These are phyloP conservation scores for Haplosporangium sp. DNA, from an alignment of 371 early-diverging fungal genomes.

Conservation along the genomic window DNA sequence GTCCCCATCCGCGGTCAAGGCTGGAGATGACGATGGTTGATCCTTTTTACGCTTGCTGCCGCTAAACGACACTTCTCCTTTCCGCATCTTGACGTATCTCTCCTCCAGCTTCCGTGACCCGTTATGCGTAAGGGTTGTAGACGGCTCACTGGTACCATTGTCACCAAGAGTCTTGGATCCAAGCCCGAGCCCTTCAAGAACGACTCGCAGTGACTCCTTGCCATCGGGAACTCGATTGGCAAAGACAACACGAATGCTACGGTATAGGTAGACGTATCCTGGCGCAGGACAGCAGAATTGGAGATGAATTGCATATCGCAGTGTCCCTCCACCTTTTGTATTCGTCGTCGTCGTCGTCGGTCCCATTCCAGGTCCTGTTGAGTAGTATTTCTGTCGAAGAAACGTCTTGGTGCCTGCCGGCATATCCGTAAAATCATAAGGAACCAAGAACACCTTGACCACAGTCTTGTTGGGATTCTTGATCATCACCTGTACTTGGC, in stretches of 20 bases:
- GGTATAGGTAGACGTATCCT: constrained; percentile 71
- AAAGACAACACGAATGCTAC: constrained; percentile 83
- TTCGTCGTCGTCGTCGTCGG: constrained; percentile 13
- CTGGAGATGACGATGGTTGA: not conserved
- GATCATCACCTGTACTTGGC: constrained; percentile 86
- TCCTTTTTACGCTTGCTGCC: constrained; percentile 32
- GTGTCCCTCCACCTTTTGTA: constrained; percentile 35
- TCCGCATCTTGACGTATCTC: constrained; percentile 44
- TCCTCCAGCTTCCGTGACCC: constrained; percentile 24
- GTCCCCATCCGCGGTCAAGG: constrained; percentile 5
- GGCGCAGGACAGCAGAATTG: constrained; percentile 72
- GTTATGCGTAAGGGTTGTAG: not conserved
- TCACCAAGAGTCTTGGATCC: constrained; percentile 18
- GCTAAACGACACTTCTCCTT: constrained; percentile 40
- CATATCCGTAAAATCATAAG: constrained; percentile 86
- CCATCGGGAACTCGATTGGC: constrained; percentile 70
- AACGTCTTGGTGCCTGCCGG: constrained; percentile 81
- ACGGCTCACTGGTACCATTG: constrained; percentile 5
- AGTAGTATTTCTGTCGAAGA: constrained; percentile 81
- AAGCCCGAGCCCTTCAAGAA: constrained; percentile 70
- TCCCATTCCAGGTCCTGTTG: constrained; percentile 36
- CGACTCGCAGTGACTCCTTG: constrained; percentile 70
- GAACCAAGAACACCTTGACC: constrained; percentile 83
- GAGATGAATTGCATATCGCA: constrained; percentile 84
- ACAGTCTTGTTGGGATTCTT: constrained; percentile 85